These are phyloP conservation scores for Colletotrichum filicis DNA, from an alignment of 2,329 filamentous ascomycete genomes.

Conservation along the genomic window DNA sequence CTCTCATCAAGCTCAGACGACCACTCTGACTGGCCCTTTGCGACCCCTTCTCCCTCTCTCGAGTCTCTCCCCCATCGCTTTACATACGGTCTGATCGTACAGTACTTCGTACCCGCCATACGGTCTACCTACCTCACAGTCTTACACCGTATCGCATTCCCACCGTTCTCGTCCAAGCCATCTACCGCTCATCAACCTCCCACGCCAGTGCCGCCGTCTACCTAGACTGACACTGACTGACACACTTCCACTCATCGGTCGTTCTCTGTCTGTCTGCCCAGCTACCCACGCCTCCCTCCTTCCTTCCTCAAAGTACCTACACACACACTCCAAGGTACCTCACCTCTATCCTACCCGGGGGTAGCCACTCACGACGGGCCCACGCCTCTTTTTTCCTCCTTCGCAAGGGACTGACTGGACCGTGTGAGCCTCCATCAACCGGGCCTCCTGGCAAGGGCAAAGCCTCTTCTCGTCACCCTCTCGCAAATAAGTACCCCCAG, in stretches of 20 bases:
- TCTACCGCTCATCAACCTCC: conserved; percentile 1
- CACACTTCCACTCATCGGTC: neutral
- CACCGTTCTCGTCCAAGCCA: conserved; percentile 8
- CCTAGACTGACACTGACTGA: conserved; percentile 18
- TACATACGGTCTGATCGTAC: neutral
- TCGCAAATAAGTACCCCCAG: conserved; percentile 54
- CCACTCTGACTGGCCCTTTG: neutral
- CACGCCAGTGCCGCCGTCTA: conserved; percentile 8
- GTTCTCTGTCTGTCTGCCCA: neutral
- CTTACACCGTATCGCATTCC: neutral
- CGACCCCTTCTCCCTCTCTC: neutral
- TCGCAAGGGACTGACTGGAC: conserved; percentile 30
- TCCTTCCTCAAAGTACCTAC: neutral
- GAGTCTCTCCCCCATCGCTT: neutral
- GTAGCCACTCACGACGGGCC: conserved; percentile 27
- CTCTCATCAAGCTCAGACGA: neutral
- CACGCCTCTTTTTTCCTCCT: conserved; percentile 31
- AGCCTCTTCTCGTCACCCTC: conserved; percentile 30
- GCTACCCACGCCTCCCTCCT: neutral
- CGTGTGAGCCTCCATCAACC: conserved; percentile 31
- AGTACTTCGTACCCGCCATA: neutral
- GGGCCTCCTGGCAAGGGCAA: conserved; percentile 33
- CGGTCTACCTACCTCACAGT: too few relatives aligned
- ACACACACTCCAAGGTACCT: conserved; percentile 1
- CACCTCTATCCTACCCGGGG: neutral